These are phyloP conservation scores for Eucalyptus fibrosa DNA, from an alignment of 345 rosid genomes.

Conservation along the genomic window DNA sequence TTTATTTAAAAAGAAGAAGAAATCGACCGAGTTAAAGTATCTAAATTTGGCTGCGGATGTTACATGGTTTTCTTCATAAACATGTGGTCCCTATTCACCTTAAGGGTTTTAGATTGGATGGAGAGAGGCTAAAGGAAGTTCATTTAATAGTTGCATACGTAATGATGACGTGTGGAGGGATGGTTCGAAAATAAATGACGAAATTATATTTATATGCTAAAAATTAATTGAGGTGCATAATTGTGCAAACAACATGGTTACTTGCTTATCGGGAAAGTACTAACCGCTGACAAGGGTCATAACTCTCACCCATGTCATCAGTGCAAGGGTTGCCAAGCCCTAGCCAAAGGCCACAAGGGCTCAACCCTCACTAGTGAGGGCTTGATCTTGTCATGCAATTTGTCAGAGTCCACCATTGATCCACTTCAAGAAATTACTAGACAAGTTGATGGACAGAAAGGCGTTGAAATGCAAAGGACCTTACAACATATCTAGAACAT, in stretches of 20 bases:
- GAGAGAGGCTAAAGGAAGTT: neutral
- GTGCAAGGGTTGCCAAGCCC: neutral
- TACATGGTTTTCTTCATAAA: neutral
- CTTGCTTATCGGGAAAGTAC: neutral
- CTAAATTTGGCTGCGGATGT: neutral
- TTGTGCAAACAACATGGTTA: neutral
- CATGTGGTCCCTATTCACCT: neutral
- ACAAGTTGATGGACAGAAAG: too few relatives aligned
- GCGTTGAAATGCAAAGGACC: neutral
- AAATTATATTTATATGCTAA: neutral
- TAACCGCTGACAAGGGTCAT: neutral
- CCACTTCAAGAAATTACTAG: fast-evolving
- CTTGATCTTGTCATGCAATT: too few relatives aligned
- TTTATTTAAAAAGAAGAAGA: neutral
- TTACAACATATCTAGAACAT: neutral
- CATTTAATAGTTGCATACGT: neutral
- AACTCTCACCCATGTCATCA: neutral
- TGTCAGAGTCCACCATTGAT: neutral
- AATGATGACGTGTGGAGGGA: neutral
- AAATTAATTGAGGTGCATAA: neutral
- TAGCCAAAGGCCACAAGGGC: too few relatives aligned
- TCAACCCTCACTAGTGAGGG: too few relatives aligned
- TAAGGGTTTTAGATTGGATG: neutral
- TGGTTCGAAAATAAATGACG: neutral
- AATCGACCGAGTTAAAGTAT: neutral